Evolutionary conservation across 1,139 yeast genomes (phyloP).

Genomic region (Blastobotrys petasosporus): DNA sequence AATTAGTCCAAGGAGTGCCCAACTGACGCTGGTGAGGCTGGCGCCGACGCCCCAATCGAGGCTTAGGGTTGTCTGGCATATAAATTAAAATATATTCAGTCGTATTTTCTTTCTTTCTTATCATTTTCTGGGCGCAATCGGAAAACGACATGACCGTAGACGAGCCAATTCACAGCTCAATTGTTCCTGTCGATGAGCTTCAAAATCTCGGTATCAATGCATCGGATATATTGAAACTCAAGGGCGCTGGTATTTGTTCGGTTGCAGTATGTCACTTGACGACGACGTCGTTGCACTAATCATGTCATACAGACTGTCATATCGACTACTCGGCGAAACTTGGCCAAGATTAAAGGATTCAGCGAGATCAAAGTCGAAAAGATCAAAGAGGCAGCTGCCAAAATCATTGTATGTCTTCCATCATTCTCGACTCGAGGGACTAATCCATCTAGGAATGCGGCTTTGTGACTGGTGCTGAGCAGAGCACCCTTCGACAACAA

Average conservation of each 20-base stretch:
- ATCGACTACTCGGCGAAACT: constrained; percentile 49
- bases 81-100: not conserved
- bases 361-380: constrained; percentile 57
- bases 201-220: constrained; percentile 55
- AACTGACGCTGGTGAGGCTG: constrained; percentile 1
- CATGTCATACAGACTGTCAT: constrained; percentile 39
- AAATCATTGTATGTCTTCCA: constrained; percentile 34
- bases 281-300: not conserved
- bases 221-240: constrained; percentile 50
- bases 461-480: constrained; percentile 49
- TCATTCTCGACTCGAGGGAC: constrained; percentile 3
- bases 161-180: constrained; percentile 12
- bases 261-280: constrained; percentile 39
- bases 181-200: constrained; percentile 47
- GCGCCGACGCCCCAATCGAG: not conserved
- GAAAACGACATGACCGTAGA: constrained; percentile 6
- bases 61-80: not conserved
- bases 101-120: not conserved
- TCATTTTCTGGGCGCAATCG: too few relatives aligned
- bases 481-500: constrained; percentile 44
- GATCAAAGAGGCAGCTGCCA: constrained; percentile 55
- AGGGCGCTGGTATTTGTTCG: constrained; percentile 49
- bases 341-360: constrained; percentile 49
- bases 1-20: constrained; percentile 54
- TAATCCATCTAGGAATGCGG: constrained; percentile 30